Conservation (phyloP, 495 filamentous ascomycete species). For the Friedmanniomyces endolithicus region DNA sequence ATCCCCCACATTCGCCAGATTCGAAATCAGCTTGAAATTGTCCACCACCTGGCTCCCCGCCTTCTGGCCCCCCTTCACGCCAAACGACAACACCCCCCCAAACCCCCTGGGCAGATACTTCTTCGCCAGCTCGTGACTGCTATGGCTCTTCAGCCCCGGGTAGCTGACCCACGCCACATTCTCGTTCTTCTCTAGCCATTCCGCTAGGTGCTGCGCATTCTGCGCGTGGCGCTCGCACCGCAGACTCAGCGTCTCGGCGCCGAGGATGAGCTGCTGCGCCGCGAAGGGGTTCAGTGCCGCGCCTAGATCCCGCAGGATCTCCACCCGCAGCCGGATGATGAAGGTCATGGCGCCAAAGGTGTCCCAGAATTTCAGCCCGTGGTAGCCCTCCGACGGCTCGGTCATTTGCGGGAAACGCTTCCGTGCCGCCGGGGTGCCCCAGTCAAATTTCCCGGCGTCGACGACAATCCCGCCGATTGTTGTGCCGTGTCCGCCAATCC, state of each 20-base stretch:
- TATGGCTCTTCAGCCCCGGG: slow-evolving; percentile 73
- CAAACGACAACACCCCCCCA: slow-evolving; percentile 85
- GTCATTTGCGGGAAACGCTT: slow-evolving; percentile 82
- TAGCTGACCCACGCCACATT: slow-evolving; percentile 92
- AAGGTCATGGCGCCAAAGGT: slow-evolving; percentile 81
- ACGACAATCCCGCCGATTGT: slow-evolving; percentile 85
- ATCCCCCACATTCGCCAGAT: slow-evolving; percentile 68
- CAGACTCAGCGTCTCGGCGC: slow-evolving; percentile 80
- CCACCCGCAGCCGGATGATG: slow-evolving; percentile 67
- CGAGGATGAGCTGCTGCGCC: slow-evolving; percentile 86
- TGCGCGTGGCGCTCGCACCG: slow-evolving; percentile 76
- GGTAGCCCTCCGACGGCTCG: slow-evolving; percentile 85
- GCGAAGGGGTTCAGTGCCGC: slow-evolving; percentile 80
- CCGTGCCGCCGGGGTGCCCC: slow-evolving; percentile 65
- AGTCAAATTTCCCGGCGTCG: slow-evolving; percentile 92
- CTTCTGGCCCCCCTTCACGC: slow-evolving; percentile 73
- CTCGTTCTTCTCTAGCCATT: slow-evolving; percentile 71
- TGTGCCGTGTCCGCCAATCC: slow-evolving; percentile 96
- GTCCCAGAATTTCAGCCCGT: slow-evolving; percentile 95
- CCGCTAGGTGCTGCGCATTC: slow-evolving; percentile 71
- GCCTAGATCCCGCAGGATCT: slow-evolving; percentile 84
- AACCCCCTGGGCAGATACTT: slow-evolving; percentile 81
- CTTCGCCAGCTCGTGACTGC: slow-evolving; percentile 69
- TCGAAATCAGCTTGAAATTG: slow-evolving; percentile 87
- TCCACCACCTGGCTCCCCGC: slow-evolving; percentile 84